Evolutionary conservation across 2,329 filamentous ascomycete species (phyloP).

Genomic region (Aspergillus sp.): DNA sequence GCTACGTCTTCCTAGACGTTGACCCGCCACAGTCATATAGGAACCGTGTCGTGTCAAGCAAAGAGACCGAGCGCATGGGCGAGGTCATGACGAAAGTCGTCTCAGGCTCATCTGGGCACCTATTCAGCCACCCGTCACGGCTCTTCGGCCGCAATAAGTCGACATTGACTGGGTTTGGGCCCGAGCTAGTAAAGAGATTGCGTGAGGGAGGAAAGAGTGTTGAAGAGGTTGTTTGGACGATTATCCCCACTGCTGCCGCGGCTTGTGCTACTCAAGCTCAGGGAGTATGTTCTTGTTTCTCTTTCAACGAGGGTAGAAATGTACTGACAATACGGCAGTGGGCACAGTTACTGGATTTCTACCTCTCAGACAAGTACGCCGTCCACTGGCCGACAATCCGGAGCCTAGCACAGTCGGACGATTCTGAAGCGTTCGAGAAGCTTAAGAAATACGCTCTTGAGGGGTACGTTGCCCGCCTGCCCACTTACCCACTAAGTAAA

Average conservation of each 20-base stretch:
- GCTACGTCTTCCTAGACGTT: slow-evolving; percentile 14
- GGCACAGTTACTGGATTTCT: slow-evolving; percentile 15
- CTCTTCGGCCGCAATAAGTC: neutral
- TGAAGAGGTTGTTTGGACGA: slow-evolving; percentile 12
- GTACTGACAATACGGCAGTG: slow-evolving; percentile 9
- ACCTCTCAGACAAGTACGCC: slow-evolving; percentile 11
- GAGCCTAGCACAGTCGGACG: neutral
- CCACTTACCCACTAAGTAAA: neutral
- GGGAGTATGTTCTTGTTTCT: slow-evolving; percentile 3
- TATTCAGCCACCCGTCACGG: neutral
- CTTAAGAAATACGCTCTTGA: slow-evolving; percentile 16
- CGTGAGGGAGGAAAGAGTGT: slow-evolving; percentile 3
- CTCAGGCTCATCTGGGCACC: neutral
- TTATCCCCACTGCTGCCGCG: slow-evolving; percentile 14
- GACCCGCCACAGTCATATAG: slow-evolving; percentile 7
- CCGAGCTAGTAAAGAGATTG: slow-evolving; percentile 6
- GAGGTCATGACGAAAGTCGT: slow-evolving; percentile 4
- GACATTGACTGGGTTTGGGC: neutral
- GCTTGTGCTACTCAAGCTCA: slow-evolving; percentile 14
- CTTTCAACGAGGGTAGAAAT: neutral
- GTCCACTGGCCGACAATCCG: slow-evolving; percentile 12
- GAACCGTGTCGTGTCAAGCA: neutral
- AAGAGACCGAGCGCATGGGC: slow-evolving; percentile 2
- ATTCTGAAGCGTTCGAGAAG: slow-evolving; percentile 7
- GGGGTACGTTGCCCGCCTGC: neutral